A percentile compares a stretch with the other conserved stretches of the same genome.
These are phyloP conservation scores for Leishmania guyanensis DNA, from an alignment of 208 protist genomes.

Conservation along the genomic window DNA sequence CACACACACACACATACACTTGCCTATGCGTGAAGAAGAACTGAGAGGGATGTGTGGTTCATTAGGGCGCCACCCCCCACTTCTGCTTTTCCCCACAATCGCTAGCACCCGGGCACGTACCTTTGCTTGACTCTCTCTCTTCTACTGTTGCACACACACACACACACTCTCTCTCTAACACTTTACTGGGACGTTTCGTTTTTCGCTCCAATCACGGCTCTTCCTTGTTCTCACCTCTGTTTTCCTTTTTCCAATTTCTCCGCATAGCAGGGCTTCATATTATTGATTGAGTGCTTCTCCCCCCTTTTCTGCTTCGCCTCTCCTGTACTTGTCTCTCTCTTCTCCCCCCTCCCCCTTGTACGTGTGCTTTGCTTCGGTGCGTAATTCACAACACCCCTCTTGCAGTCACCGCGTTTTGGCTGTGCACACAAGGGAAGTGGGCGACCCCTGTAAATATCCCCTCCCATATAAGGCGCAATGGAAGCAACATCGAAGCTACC, in stretches of 20 bases:
- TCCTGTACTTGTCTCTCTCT: neutral
- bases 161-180: neutral
- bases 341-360: neutral
- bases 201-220: neutral
- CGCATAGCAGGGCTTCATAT: neutral
- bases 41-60: neutral
- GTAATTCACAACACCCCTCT: neutral
- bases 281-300: neutral
- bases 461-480: neutral
- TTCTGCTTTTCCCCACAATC: neutral
- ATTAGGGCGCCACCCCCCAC: neutral
- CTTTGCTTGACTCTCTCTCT: neutral
- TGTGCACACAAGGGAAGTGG: neutral
- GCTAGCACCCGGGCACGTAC: neutral
- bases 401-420: neutral
- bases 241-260: neutral
- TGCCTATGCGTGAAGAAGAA: neutral
- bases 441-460: neutral
- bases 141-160: too few species aligned
- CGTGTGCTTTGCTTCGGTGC: neutral
- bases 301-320: neutral
- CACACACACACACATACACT: neutral
- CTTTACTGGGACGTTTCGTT: slow-evolving; percentile 3
- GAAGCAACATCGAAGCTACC: slow-evolving; percentile 22
- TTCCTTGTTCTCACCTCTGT: neutral